Evolutionary conservation across 257 asterid species (phyloP), one percentile per base, ranked within the genome.

Genomic region (Capsicum pubescens): DNA sequence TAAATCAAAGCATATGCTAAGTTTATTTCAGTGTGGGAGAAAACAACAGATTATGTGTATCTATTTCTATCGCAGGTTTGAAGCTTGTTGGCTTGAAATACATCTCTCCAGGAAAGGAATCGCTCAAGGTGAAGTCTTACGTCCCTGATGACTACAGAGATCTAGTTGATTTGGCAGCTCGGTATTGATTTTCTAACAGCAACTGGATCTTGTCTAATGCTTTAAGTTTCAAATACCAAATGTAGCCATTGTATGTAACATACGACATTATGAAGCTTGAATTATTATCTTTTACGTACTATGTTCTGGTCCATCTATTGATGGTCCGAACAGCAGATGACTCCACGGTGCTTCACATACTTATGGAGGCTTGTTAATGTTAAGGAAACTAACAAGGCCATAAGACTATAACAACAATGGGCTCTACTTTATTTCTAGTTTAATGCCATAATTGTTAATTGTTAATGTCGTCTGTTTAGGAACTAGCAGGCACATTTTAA

Each of bases 71-170:
- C 89, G 91, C 84, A 97, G 99, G 96, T 87, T 13, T 92, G 83
- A 90, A 92, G 91, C 92, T 95, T 39, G 55, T 95, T n/a, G 99
- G 98, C 61, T 89, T 95, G 63, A 92, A 89, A 86, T 95, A 91
- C 58, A 7, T 91, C 54, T 97, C 98, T 80, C 98, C 98, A 2
- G 91, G 88, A 59, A 91, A 91, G 87, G 88, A 84, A 76, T 67
- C 71, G 21, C 90, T 93, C 84, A 97, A 91, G 86, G 97, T 97
- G 87, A 93, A 93, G 90, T 86, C 96, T 6, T 93, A 68, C 80
- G 77, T 92, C 72, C 69, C 93, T 1, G 88, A 90, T 42, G 88
- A 85, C 71, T 82, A 67, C 88, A 87, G 92, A 87, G 91, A 91
- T 80, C 85, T 90, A 78, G 88, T 93, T 79, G 94, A 92, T 42